phyloP scores from a whole-genome alignment of 139 green algal species.

The Edaphochlamys debaryana region DNA sequence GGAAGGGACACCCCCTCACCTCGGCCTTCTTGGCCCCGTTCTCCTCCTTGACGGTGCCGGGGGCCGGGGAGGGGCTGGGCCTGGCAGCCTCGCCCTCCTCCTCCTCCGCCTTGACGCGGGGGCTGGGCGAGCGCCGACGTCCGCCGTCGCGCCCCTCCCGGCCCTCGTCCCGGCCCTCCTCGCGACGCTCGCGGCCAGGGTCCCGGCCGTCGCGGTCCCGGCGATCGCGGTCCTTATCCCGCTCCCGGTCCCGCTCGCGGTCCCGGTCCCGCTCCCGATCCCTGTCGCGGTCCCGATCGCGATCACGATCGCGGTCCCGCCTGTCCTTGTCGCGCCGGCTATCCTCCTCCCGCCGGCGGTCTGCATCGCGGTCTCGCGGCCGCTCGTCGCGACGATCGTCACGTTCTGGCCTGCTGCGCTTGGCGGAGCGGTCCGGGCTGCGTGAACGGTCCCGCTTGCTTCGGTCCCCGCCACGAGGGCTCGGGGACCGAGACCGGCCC shows the following conservation, averaged over 20 bases:
- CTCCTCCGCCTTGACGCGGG: slow-evolving; percentile 29
- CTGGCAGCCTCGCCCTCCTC: slow-evolving; percentile 16
- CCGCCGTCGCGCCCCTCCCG: slow-evolving; percentile 17
- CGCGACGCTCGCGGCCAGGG: slow-evolving; percentile 9
- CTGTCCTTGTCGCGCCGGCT: slow-evolving; percentile 27
- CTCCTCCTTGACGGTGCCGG: background rate
- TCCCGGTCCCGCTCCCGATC: slow-evolving; percentile 10
- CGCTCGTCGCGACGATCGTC: slow-evolving; percentile 10
- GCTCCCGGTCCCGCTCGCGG: slow-evolving; percentile 15
- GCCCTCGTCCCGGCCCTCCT: slow-evolving; percentile 29
- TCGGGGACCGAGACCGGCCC: slow-evolving; percentile 21
- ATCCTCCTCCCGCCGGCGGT: slow-evolving; percentile 27
- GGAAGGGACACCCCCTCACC: background rate
- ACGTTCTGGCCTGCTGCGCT: slow-evolving; percentile 10
- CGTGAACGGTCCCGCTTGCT: slow-evolving; percentile 26
- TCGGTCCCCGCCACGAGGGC: background rate
- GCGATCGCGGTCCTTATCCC: background rate
- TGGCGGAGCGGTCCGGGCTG: slow-evolving; percentile 20
- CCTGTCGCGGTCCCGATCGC: slow-evolving; percentile 16
- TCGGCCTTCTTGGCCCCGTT: slow-evolving; percentile 28
- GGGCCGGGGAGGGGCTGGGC: background rate
- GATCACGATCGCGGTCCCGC: background rate
- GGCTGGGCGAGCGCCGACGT: slow-evolving; percentile 8
- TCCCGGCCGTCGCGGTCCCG: slow-evolving; percentile 24
- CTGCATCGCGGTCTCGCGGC: background rate